Conservation (phyloP, 495 filamentous ascomycete genomes). For the Penicillium angulare region DNA sequence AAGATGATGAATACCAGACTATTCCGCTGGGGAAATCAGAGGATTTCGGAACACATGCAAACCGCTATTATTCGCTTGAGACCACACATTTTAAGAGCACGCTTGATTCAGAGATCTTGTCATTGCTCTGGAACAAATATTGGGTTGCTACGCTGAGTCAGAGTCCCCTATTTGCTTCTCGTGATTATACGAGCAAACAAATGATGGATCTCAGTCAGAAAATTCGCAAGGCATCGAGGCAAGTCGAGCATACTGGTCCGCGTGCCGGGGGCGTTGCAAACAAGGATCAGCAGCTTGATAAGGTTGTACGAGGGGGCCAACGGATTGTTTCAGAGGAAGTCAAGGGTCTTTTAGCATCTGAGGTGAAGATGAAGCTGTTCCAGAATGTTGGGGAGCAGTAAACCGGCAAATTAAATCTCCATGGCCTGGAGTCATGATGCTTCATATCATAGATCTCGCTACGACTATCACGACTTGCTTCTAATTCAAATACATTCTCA, state of each 20-base stretch:
- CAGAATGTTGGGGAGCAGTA: constrained; percentile 53
- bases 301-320: constrained; percentile 74
- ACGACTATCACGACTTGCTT: constrained; percentile 18
- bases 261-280: constrained; percentile 23
- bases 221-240: constrained; percentile 59
- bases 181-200: constrained; percentile 89
- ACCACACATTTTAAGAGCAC: constrained; percentile 91
- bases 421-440: neutral
- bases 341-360: constrained; percentile 75
- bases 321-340: constrained; percentile 85
- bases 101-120: constrained; percentile 80
- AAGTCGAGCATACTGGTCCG: constrained; percentile 41
- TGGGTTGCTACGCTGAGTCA: constrained; percentile 99
- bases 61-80: constrained; percentile 84
- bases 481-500: neutral
- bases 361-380: constrained; percentile 86
- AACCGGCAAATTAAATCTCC: constrained; percentile 8
- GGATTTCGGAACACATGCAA: constrained; percentile 92
- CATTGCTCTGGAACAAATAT: constrained; percentile 97
- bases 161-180: constrained; percentile 86
- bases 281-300: constrained; percentile 68
- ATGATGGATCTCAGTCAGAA: constrained; percentile 85
- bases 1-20: constrained; percentile 52
- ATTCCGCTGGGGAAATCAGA: constrained; percentile 91
- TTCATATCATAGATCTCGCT: constrained; percentile 11